Percentiles rank a stretch among this genome's conserved stretches.
phyloP scores from a whole-genome alignment of 805 yeast species.

The Lachancea mirantina region DNA sequence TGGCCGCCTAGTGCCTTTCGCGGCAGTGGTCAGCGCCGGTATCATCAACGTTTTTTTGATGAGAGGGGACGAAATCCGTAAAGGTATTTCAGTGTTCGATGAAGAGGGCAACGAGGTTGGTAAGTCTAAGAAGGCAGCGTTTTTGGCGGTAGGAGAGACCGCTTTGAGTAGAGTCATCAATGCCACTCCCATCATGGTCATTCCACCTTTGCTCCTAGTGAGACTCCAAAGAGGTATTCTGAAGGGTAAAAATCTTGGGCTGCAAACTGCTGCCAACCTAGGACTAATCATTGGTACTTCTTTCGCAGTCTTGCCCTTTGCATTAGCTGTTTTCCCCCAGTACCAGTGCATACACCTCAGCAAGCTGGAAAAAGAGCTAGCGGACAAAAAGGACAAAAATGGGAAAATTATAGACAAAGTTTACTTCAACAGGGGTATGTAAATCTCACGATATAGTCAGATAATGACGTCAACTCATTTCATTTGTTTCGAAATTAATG shows the following conservation, averaged over 20 bases:
- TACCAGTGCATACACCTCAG: conserved; percentile 54
- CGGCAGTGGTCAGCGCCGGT: conserved; percentile 98
- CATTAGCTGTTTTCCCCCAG: conserved; percentile 93
- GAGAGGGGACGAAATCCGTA: conserved; percentile 90
- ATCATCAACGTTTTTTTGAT: conserved; percentile 90
- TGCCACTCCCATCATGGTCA: conserved; percentile 95
- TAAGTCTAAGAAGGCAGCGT: conserved; percentile 77
- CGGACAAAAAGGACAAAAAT: conserved; percentile 48
- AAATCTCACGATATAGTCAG: no score
- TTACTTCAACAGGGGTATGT: conserved; percentile 92
- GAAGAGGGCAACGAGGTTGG: conserved; percentile 62
- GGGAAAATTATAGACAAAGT: conserved; percentile 56
- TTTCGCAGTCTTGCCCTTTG: conserved; percentile 85
- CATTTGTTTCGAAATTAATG: no score
- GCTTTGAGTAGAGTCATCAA: conserved; percentile 91
- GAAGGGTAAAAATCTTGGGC: conserved; percentile 56
- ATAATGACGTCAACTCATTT: no score
- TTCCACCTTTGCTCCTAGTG: conserved; percentile 84
- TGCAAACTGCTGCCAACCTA: conserved; percentile 67
- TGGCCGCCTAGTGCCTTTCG: conserved; percentile 91
- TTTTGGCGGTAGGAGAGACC: conserved; percentile 92
- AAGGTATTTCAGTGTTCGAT: conserved; percentile 71
- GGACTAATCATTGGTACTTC: conserved; percentile 84
- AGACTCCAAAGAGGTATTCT: conserved; percentile 65
- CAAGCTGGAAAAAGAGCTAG: conserved; percentile 59